Base-by-base conservation (phyloP, 148 eudicot species). In the Heliosperma pusillum region DNA sequence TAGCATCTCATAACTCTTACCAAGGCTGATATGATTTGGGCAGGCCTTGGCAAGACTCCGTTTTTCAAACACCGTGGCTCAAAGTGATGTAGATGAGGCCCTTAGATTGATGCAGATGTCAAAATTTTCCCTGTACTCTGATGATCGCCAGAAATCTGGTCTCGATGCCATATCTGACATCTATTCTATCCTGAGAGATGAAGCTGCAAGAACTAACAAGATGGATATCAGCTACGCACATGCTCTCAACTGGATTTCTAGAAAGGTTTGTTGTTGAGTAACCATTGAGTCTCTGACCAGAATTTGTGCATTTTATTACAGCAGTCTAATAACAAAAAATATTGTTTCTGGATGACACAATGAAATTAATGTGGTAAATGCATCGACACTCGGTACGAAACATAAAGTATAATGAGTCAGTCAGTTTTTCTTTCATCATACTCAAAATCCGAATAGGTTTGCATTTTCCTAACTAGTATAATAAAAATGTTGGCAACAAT, bases 31-130 rank as follows among this genome's bases (percentile, higher is more conserved):
- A 22, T 61, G 26, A 4, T 40, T 30, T 58, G 74, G 66, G 29
- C 86, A 96, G 99, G 99, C 99, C 82, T 86, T 96, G 17, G 99
- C 99, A 70, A 90, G 99, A 82, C 99, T 96, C 55, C 89, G 99
- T 8, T 96, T 96, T 80, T 83, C 97, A 2, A 86, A 82, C 12
- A 83, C 83, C 25, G 97, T 96, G 70, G 97, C 88, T 57, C 99
- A 96, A 82, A 96, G 99, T 82, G 99, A 96, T 79, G 94, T 92
- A 66, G 99, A 96, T 55, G 99, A 96, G 80, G 93, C 99, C 33
- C 94, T 92, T 56, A 82, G 97, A 50, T 78, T 92, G 79, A 89
- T 92, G 97, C 99, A 96, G 68, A 95, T 95, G 99, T 95, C 99
- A 27, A 95, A 95, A 78, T 95, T 95, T 84, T 95, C 99, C n/a